Evolutionary conservation across 331 rosid genomes (phyloP), one percentile per base, ranked within the genome.

Genomic region (Saraca asoca): DNA sequence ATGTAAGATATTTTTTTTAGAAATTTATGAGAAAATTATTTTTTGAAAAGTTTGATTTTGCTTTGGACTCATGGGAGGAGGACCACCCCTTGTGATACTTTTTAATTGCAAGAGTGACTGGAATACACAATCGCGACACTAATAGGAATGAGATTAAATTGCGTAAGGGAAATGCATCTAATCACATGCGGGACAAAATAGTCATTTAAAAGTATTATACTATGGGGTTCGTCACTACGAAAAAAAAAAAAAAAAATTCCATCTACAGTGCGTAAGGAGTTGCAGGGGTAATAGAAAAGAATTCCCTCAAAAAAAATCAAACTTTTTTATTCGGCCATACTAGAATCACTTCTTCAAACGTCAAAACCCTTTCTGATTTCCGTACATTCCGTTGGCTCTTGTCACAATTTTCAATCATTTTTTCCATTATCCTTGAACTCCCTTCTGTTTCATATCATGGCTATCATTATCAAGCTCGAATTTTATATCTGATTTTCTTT

Each of bases 361-460:
- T 52, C 74, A 66, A 77, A 79, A 76, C 79, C 80, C 81, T 66
- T 65, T 50, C 63, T 10, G 63, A 42, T 63, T 66, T 57, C 86
- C 77, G 74, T 64, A 64, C 76, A 42, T 51, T 35, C 42, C 24
- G 16, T 13, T 38, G 16, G 11, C 45, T 48, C 65, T 46, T 66
- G 69, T 71, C 19, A 7, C 61, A 48, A 39, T 58, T 65, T 41
- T 58, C 19, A 33, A 62, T 18, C 42, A 15, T 62, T 41, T 16
- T 19, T 31, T 20, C 42, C 42, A 37, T 37, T 6, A 10, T 53
- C 64, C 7, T 37, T 11, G 82, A 78, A 69, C 82, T 77, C 80
- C 78, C 67, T 79, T 82, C 87, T 84, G 75, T 84, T 81, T 78
- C 45, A 58, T 63, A 42, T 33, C 55, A 67, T 70, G 19, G 55